Evolutionary conservation across 1,139 yeast genomes (phyloP).

Genomic region (Protomyces gravidus): DNA sequence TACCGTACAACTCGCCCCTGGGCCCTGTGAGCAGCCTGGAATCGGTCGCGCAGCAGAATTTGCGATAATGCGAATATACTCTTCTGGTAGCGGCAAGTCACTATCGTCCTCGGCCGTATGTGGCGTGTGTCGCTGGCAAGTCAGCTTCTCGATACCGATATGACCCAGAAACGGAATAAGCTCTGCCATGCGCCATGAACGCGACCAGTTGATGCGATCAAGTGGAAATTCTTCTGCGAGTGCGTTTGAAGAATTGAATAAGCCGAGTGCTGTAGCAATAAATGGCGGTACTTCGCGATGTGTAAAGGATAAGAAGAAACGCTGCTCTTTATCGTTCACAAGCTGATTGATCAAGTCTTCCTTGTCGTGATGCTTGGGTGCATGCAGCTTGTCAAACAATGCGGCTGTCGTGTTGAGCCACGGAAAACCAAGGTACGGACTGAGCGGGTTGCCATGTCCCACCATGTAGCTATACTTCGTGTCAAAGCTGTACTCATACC

Average conservation of each 20-base stretch:
- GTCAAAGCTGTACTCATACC: slow-evolving; percentile 24
- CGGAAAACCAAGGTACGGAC: slow-evolving; percentile 24
- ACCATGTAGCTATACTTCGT: slow-evolving; percentile 23
- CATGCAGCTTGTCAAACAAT: slow-evolving; percentile 21
- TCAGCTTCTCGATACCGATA: slow-evolving; percentile 22
- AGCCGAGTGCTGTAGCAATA: slow-evolving; percentile 24
- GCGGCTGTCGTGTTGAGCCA: slow-evolving; percentile 25
- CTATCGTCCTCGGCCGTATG: neutral
- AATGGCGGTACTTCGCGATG: slow-evolving; percentile 26
- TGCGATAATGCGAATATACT: slow-evolving; percentile 24
- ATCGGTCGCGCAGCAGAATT: slow-evolving; percentile 25
- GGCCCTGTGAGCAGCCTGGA: slow-evolving; percentile 19
- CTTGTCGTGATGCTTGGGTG: slow-evolving; percentile 13
- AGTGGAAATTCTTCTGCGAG: slow-evolving; percentile 20
- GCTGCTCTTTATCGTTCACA: slow-evolving; percentile 8
- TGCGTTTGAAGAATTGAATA: slow-evolving; percentile 17
- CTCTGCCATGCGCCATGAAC: slow-evolving; percentile 25
- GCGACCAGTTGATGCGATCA: slow-evolving; percentile 23
- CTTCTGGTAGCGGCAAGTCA: neutral
- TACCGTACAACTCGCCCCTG: slow-evolving; percentile 25
- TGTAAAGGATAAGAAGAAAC: slow-evolving; percentile 22
- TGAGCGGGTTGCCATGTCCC: slow-evolving; percentile 19
- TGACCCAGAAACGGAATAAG: slow-evolving; percentile 24
- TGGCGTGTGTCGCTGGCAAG: slow-evolving; percentile 14
- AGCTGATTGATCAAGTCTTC: neutral